Conservation (phyloP, 352 stramenopile species). For the Globisporangium acanthophoron region DNA sequence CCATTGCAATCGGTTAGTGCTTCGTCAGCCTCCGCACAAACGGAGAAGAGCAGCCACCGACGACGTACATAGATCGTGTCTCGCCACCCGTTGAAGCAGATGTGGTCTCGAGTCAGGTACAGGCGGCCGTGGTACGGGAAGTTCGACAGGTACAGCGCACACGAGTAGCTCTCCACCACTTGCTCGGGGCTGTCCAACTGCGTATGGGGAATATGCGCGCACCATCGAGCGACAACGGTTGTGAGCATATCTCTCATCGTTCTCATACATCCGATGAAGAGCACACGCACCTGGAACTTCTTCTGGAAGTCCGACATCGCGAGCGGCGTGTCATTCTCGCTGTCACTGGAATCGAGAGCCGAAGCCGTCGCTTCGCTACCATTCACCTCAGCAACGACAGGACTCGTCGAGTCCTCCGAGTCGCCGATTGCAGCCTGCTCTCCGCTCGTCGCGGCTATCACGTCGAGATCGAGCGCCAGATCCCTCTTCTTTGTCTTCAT, state of each 20-base stretch:
- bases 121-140: slow-evolving; percentile 78
- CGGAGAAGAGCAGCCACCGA: not conserved
- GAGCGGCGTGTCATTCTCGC: slow-evolving; percentile 32
- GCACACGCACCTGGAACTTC: slow-evolving; percentile 61
- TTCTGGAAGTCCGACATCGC: slow-evolving; percentile 73
- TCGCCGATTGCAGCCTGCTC: not conserved
- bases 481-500: slow-evolving; percentile 2
- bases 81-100: slow-evolving; percentile 81
- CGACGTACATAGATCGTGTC: slow-evolving; percentile 70
- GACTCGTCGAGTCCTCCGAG: not conserved
- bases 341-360: slow-evolving; percentile 11
- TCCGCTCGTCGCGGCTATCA: slow-evolving; percentile 3
- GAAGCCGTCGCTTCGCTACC: slow-evolving; percentile 5
- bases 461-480: slow-evolving; percentile 9
- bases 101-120: slow-evolving; percentile 66
- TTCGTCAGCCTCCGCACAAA: not conserved
- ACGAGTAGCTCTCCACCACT: slow-evolving; percentile 83
- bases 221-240: not conserved
- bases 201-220: not conserved
- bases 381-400: not conserved
- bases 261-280: not conserved
- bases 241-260: not conserved
- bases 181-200: slow-evolving; percentile 65
- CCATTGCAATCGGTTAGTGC: not conserved
- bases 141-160: slow-evolving; percentile 71